Conservation (phyloP, 2,329 filamentous ascomycete genomes). For the Arthrobotrys pseudoclavata region DNA sequence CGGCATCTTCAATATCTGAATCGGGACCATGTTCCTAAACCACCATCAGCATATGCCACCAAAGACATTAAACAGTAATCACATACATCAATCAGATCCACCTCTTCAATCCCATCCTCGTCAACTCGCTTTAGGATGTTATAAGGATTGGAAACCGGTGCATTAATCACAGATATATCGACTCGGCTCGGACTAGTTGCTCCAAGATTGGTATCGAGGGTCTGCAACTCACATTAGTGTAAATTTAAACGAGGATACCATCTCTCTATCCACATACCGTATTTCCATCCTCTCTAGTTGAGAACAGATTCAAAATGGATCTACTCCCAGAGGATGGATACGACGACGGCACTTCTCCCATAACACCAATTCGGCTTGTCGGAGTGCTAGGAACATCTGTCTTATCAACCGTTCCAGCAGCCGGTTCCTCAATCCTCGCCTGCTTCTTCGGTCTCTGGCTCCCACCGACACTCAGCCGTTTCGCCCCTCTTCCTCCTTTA, state of each 20-base stretch:
- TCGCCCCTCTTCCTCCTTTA: constrained; percentile 39
- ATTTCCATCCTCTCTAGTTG: too few species aligned
- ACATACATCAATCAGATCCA: constrained; percentile 53
- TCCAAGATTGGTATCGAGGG: background rate
- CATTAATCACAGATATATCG: background rate
- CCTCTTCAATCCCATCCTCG: constrained; percentile 2
- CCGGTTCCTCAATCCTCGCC: constrained; percentile 31
- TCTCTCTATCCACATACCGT: constrained; percentile 2
- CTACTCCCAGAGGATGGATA: constrained; percentile 6
- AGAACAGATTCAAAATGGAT: background rate
- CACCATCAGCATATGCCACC: background rate
- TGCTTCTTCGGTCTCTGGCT: constrained; percentile 46
- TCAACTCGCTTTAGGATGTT: background rate
- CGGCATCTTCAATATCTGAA: constrained; percentile 38
- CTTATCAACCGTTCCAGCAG: constrained; percentile 5
- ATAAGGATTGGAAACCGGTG: background rate
- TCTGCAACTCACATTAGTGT: constrained; percentile 1
- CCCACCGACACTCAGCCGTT: constrained; percentile 48
- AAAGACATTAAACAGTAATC: background rate
- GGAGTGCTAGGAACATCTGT: background rate
- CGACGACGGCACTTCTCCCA: background rate
- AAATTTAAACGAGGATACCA: background rate
- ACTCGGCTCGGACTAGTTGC: constrained; percentile 1
- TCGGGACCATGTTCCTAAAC: constrained; percentile 51
- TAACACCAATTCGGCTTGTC: background rate